These are phyloP conservation scores for Chlamydomonas sp. DNA, from an alignment of 139 green algal genomes.

Conservation along the genomic window DNA sequence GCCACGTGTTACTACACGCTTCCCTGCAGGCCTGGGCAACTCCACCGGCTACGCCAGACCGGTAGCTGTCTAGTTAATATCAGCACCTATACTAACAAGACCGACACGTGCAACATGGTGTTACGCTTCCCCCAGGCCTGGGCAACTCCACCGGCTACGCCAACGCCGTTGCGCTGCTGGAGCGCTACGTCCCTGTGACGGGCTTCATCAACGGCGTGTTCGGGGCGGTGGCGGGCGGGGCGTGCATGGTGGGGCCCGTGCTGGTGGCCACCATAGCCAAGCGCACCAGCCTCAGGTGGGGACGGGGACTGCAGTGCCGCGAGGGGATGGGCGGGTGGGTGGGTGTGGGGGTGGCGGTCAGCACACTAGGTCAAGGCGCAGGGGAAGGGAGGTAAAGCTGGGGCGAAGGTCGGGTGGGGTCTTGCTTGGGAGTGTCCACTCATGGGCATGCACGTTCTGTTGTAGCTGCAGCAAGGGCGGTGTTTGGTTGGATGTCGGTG, in stretches of 20 bases:
- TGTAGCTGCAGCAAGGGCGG: too few relatives aligned
- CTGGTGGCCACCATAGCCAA: constrained; percentile 47
- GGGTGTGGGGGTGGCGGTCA: background rate
- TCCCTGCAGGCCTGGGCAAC: constrained; percentile 30
- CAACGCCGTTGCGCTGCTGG: constrained; percentile 55
- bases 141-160: constrained; percentile 59
- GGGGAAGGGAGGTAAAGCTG: too few relatives aligned
- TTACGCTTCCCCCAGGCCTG: constrained; percentile 12
- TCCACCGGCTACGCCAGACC: constrained; percentile 45
- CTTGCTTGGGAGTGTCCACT: too few relatives aligned
- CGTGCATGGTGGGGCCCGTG: constrained; percentile 61
- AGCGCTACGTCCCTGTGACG: constrained; percentile 57
- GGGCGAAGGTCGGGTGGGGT: too few relatives aligned
- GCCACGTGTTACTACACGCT: too few relatives aligned
- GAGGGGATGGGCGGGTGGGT: background rate
- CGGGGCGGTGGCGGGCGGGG: constrained; percentile 53
- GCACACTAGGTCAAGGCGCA: background rate
- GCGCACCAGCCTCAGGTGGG: constrained; percentile 45
- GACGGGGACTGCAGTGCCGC: background rate
- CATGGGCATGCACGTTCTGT: too few relatives aligned
- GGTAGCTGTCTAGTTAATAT: background rate
- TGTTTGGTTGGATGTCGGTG: too few relatives aligned
- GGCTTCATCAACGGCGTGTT: constrained; percentile 61
- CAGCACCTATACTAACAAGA: too few relatives aligned
- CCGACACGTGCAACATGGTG: too few relatives aligned